phyloP scores from a whole-genome alignment of 1,284 basidiomycete genomes.

The Porogramme epimiltina region DNA sequence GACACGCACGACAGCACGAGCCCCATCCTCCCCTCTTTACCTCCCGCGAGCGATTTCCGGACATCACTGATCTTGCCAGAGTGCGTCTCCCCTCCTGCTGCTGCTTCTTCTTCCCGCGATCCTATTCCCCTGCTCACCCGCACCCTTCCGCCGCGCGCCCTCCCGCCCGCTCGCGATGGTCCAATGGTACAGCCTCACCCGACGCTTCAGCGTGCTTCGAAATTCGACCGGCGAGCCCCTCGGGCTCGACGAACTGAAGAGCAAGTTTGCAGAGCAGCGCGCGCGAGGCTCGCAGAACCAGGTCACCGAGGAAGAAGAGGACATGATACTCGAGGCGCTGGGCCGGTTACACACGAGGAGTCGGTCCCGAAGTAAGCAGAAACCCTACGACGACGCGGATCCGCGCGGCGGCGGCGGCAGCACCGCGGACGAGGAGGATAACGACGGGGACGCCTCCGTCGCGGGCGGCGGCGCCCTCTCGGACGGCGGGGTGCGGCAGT shows the following conservation, averaged over 20 bases:
- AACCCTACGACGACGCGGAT: conserved; percentile 14
- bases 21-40: conserved; percentile 51
- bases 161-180: conserved; percentile 15
- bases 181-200: conserved; percentile 60
- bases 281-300: conserved; percentile 65
- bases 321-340: conserved; percentile 77
- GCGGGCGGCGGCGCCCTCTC: conserved; percentile 19
- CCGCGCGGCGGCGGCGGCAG: conserved; percentile 5
- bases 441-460: conserved; percentile 22
- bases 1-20: conserved; percentile 34
- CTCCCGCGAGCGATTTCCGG: conserved; percentile 73
- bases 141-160: conserved; percentile 6
- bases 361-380: conserved; percentile 16
- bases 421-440: conserved; percentile 34
- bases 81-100: conserved; percentile 46
- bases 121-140: conserved; percentile 15
- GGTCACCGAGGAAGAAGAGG: conserved; percentile 79
- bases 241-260: conserved; percentile 62
- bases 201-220: conserved; percentile 77
- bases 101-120: conserved; percentile 20
- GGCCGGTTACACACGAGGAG: conserved; percentile 51
- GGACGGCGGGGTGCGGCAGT: conserved; percentile 38
- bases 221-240: conserved; percentile 64
- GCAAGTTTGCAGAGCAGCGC: conserved; percentile 73
- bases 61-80: conserved; percentile 81